A percentile compares a stretch with the other conserved stretches of the same genome.
Conservation (phyloP, 345 rosid species). For the Aquilaria malaccensis region DNA sequence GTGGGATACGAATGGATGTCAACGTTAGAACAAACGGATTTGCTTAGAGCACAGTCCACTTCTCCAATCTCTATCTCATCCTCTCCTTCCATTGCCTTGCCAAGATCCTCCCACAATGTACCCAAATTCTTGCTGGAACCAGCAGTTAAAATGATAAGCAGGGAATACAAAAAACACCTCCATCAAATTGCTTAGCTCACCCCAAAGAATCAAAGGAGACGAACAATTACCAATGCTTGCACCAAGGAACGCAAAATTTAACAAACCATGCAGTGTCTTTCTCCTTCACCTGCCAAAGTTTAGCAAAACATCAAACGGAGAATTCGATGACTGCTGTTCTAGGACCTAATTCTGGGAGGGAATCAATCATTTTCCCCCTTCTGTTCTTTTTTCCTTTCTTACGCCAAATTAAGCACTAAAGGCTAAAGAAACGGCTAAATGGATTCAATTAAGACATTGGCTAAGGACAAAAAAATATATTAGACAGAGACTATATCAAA, state of each 20-base stretch:
- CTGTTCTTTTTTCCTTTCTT: no score
- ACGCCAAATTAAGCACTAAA: no score
- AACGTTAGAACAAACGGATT: conserved; percentile 72
- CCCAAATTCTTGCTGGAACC: conserved; percentile 83
- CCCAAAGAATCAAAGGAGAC: neutral
- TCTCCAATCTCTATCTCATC: conserved; percentile 96
- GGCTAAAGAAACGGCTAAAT: no score
- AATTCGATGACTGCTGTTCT: no score
- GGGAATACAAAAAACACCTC: conserved; percentile 1
- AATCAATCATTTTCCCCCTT: no score
- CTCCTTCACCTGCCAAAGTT: conserved; percentile 64
- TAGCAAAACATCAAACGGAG: no score
- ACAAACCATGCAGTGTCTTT: conserved; percentile 96
- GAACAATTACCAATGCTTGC: conserved; percentile 82
- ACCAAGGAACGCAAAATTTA: conserved; percentile 97
- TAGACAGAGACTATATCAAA: no score
- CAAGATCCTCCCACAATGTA: conserved; percentile 85
- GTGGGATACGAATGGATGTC: conserved; percentile 96
- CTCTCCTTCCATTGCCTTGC: conserved; percentile 82
- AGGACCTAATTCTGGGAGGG: no score
- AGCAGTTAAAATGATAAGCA: conserved; percentile 8
- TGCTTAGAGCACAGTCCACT: conserved; percentile 77
- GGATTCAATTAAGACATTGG: no score
- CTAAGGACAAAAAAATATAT: no score
- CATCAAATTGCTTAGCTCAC: conserved; percentile 1